These are phyloP conservation scores for Sporodiniella umbellata DNA, from an alignment of 371 early-diverging fungal genomes.

Conservation along the genomic window DNA sequence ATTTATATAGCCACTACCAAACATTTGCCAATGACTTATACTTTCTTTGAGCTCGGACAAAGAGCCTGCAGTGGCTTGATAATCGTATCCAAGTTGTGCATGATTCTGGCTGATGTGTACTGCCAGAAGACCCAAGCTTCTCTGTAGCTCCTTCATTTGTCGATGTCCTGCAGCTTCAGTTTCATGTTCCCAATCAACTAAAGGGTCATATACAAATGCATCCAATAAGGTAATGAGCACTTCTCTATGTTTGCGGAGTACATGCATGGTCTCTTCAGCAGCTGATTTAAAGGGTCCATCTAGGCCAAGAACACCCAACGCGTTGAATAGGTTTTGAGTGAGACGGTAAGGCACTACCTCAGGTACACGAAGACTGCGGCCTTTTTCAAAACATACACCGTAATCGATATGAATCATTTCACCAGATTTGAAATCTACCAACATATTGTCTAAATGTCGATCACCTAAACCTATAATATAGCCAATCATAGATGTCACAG, in stretches of 20 bases:
- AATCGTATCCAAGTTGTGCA: constrained; percentile 18
- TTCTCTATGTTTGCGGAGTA: constrained; percentile 77
- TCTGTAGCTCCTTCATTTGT: constrained; percentile 40
- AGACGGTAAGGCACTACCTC: constrained; percentile 97
- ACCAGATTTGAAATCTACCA: constrained; percentile 82
- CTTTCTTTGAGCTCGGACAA: constrained; percentile 12
- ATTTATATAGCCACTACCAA: constrained; percentile 14
- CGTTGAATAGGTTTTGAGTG: constrained; percentile 81
- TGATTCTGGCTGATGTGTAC: constrained; percentile 33
- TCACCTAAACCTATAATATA: constrained; percentile 99
- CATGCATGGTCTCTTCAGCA: constrained; percentile 71
- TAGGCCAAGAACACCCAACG: constrained; percentile 75
- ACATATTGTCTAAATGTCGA: constrained; percentile 97
- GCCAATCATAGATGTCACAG: constrained; percentile 92
- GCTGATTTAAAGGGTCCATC: constrained; percentile 79
- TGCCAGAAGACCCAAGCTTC: constrained; percentile 34
- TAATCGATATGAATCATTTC: constrained; percentile 98
- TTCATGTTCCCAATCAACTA: constrained; percentile 63
- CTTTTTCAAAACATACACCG: constrained; percentile 97
- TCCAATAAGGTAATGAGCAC: constrained; percentile 83
- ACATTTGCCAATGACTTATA: constrained; percentile 22
- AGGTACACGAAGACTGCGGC: constrained; percentile 82
- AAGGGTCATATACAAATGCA: constrained; percentile 94
- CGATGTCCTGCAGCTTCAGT: constrained; percentile 32
- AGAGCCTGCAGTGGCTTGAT: constrained; percentile 4